A percentile compares a stretch with the other conserved stretches of the same genome.
Conservation (phyloP, 2,329 filamentous ascomycete genomes). For the Talaromyces islandicus region DNA sequence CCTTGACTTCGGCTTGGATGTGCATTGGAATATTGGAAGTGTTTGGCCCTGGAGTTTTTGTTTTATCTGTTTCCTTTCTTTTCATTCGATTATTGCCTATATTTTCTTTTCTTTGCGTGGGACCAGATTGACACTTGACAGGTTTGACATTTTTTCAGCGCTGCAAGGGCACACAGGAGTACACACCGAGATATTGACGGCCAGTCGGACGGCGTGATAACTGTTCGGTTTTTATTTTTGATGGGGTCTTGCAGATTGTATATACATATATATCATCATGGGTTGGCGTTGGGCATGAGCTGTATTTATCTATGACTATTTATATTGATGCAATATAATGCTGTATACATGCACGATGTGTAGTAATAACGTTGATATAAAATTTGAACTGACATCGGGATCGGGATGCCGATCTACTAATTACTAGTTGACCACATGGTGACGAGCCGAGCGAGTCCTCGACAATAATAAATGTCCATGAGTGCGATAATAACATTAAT, state of each 20-base stretch:
- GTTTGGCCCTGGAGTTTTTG: background rate
- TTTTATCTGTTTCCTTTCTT: background rate
- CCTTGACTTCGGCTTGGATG: background rate
- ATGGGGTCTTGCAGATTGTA: background rate
- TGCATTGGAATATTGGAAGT: background rate
- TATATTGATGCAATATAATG: background rate
- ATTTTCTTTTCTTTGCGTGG: background rate
- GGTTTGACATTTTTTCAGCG: background rate
- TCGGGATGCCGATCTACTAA: background rate
- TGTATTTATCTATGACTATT: background rate
- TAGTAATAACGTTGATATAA: too few relatives aligned
- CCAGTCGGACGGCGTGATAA: background rate
- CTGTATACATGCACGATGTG: too few relatives aligned
- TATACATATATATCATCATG: conserved; percentile 4
- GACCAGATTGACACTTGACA: background rate
- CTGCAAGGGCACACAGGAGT: background rate
- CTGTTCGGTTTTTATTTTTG: background rate
- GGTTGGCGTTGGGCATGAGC: background rate
- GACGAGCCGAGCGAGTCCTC: too few relatives aligned
- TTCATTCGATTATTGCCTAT: background rate
- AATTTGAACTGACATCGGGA: background rate
- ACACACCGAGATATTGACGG: background rate
- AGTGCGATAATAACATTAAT: too few relatives aligned
- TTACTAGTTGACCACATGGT: background rate
- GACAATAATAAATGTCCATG: too few relatives aligned